Evolutionary conservation across 1,284 basidiomycete genomes (phyloP), one percentile per base, ranked within the genome.

Genomic region (Chalciporus sp.): DNA sequence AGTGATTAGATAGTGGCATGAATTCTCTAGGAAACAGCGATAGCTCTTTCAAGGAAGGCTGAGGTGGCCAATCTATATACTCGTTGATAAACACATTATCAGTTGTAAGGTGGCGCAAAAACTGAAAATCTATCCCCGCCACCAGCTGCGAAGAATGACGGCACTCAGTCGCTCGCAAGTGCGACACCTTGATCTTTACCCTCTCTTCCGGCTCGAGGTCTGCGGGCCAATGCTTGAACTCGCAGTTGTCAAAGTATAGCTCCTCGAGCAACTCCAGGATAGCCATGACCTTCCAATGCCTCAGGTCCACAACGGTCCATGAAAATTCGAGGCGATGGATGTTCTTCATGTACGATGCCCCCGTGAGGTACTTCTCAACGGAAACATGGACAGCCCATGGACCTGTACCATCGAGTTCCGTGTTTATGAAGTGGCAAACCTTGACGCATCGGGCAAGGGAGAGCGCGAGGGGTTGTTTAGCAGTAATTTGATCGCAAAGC

Each of bases 261-360:
- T 44, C 27, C 23, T 66, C 42, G 19, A 66, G 64, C 1, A 37
- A 47, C 1, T 10, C 16, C 2, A 66, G 37, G 1, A 17, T 19
- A 14, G 43, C 41, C 1, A 70, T 56, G 2, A 41, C 42, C 2
- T 20, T 2, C 61, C 66, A 68, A 35, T 60, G 52, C 6, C 53
- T 47, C 2, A 3, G 7, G 10, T 53, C 41, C 44, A 68, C 55
- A 16, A 31, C 17, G 17, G 48, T 54, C 0, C 8, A 0, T 1
- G 8, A 35, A 31, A 67, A 58, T 10, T 11, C 10, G 46, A 70
- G 56, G 9, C 45, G 27, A 6, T 26, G 54, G 20, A 66, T 43
- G 26, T 63, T 55, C 5, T 17, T 44, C 65, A 70, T 69, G 41
- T 56, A 33, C 39, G 69, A 19, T 2, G n/a, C n/a, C n/a, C 42